phyloP scores from a whole-genome alignment of 2,329 filamentous ascomycete genomes.

The Fusarium incarnatum region DNA sequence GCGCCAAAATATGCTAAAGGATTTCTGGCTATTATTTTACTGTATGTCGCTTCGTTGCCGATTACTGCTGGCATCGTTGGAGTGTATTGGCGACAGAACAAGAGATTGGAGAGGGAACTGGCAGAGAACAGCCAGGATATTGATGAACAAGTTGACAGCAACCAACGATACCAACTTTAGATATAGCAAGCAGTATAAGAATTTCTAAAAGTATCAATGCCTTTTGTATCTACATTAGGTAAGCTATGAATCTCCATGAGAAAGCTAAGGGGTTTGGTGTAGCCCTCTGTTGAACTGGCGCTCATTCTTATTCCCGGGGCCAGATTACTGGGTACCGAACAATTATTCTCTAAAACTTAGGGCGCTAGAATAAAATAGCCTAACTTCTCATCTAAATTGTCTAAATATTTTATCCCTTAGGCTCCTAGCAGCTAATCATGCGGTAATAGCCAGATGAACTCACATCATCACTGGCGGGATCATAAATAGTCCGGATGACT shows the following conservation, averaged over 20 bases:
- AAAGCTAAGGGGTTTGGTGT: rapidly evolving
- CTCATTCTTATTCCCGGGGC: neutral
- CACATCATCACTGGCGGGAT: neutral
- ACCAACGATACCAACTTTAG: neutral
- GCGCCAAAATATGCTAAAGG: constrained; percentile 32
- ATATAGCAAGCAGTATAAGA: rapidly evolving
- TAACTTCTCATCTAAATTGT: rapidly evolving
- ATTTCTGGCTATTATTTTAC: constrained; percentile 35
- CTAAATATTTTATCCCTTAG: neutral
- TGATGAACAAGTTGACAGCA: neutral
- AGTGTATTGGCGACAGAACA: constrained; percentile 42
- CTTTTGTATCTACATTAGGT: rapidly evolving
- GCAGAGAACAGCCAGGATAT: neutral
- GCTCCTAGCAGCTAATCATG: rapidly evolving
- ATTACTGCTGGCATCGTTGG: constrained; percentile 35
- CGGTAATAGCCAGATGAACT: neutral
- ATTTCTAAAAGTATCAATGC: neutral
- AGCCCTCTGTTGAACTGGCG: neutral
- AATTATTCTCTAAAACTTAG: no score
- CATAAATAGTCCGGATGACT: constrained; percentile 11
- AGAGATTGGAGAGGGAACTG: constrained; percentile 1
- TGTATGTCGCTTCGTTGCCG: constrained; percentile 34
- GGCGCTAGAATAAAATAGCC: neutral
- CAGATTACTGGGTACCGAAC: rapidly evolving
- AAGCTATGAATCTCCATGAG: rapidly evolving